Base-by-base conservation (phyloP, 192 early-diverging fungal genomes). In the Diversispora epigaea region DNA sequence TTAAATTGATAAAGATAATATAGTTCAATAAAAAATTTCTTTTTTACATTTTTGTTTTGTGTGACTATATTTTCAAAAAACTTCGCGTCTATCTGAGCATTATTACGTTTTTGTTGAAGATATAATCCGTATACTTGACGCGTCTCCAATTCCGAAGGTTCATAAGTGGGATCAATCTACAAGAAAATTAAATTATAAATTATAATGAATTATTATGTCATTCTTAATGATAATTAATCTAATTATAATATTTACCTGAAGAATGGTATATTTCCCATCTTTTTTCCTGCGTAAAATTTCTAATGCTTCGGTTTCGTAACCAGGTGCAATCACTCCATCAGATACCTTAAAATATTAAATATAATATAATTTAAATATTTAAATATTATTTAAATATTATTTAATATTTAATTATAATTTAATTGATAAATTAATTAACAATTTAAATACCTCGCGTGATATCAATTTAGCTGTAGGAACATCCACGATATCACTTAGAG, bases 311-410 rank as follows among this genome's bases (percentile, higher is more conserved):
- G 88, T 80, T 40, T 88, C 89, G 77, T 95, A 99, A 1, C 84
- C 89, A 8, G 96, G 97, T 55, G 97, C 96, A 83, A 99, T 96
- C 19, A 99, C 91, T 82, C 97, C 97, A 80, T 99, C 97, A 9
- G 93, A 95, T 11, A 99, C 71, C 71, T 73, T 32, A 32, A 32
- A 32, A 32, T 32, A 32, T 32, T 32, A n/a, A n/a, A n/a, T n/a
- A n/a, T n/a, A n/a, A n/a, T n/a, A n/a, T 32, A 32, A 32, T 32
- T 32, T n/a, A n/a, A n/a, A n/a, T n/a, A n/a, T n/a, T n/a, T n/a
- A n/a, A n/a, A n/a, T n/a, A n/a, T n/a, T n/a, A n/a, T n/a, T n/a
- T n/a, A n/a, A n/a, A n/a, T n/a, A n/a, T 32, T 32, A 32, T 32
- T 32, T 32, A 32, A 32, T 32, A 32, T 32, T 32, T 32, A 32